phyloP scores from a whole-genome alignment of 2,329 filamentous ascomycete genomes.

The Penicillium crustosum region DNA sequence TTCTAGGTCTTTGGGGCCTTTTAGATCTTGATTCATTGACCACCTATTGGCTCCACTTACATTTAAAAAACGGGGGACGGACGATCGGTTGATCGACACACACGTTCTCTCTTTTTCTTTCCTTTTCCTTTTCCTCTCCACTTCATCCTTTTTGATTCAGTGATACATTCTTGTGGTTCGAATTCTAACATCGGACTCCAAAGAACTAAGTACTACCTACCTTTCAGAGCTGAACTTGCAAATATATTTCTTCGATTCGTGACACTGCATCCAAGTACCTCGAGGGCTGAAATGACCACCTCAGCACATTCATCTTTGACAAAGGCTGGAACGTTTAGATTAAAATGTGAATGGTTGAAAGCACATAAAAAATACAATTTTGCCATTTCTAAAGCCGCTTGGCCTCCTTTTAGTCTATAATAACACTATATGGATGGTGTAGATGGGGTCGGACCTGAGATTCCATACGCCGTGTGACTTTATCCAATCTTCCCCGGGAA shows the following conservation, averaged over 20 bases:
- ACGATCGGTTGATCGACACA: constrained; percentile 8
- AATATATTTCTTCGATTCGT: background rate
- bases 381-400: background rate
- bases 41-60: constrained; percentile 4
- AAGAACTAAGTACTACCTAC: background rate
- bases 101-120: constrained; percentile 1
- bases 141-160: background rate
- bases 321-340: background rate
- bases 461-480: constrained; percentile 15
- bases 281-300: constrained; percentile 1
- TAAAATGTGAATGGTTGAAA: background rate
- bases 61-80: background rate
- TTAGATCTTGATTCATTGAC: background rate
- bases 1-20: background rate
- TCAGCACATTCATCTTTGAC: background rate
- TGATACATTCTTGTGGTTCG: constrained; percentile 11
- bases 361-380: background rate
- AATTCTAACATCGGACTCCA: constrained; percentile 12
- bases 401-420: background rate
- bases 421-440: background rate
- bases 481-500: constrained; percentile 5
- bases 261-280: constrained; percentile 8
- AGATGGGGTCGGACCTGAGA: background rate
- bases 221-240: background rate
- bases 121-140: background rate